Evolutionary conservation across 345 rosid genomes (phyloP), one percentile per base, ranked within the genome.

Genomic region (Cardamine resedifolia): DNA sequence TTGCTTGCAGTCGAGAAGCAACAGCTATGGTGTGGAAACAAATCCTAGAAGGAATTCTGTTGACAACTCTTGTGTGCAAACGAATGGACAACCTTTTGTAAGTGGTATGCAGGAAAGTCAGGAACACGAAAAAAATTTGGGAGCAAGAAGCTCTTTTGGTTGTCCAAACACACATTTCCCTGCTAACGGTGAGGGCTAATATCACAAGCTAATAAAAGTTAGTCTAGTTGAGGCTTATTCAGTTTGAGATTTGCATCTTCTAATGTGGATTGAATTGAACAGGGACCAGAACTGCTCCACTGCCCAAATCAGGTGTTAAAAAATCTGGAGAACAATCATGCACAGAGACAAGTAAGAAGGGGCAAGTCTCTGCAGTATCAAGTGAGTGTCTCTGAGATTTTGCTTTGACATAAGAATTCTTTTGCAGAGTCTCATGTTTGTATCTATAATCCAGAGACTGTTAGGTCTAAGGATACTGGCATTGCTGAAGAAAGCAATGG

Each of bases 1-100:
- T 66, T 66, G 26, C 23, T 59, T 78, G 83, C 82, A 84, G 86
- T 78, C 73, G 19, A 81, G 77, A 74, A 78, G 79, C 78, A 77
- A 55, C 64, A 16, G 66, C 34, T 64, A 43, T 77, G 61, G 68
- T 39, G 77, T 63, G 36, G 88, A 83, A 80, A 81, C 79, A 71
- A 73, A 71, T 62, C 18, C 39, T 24, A 78, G 76, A 66, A 79
- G 80, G 63, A 73, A 38, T 53, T 80, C 79, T 80, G 74, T 69
- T 55, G 79, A 59, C 65, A 66, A 55, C 82, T 76, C 77, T 19
- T 56, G 39, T 72, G 58, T 69, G 72, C 48, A 50, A 64, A 48
- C 44, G 33, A 72, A 74, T 50, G 88, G 83, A 57, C 81, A 79
- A 39, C 60, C 70, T 65, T 63, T 55, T 70, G 70, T 24, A 36